phyloP scores from a whole-genome alignment of 495 filamentous ascomycete genomes.

The Aspergillus ostianus region DNA sequence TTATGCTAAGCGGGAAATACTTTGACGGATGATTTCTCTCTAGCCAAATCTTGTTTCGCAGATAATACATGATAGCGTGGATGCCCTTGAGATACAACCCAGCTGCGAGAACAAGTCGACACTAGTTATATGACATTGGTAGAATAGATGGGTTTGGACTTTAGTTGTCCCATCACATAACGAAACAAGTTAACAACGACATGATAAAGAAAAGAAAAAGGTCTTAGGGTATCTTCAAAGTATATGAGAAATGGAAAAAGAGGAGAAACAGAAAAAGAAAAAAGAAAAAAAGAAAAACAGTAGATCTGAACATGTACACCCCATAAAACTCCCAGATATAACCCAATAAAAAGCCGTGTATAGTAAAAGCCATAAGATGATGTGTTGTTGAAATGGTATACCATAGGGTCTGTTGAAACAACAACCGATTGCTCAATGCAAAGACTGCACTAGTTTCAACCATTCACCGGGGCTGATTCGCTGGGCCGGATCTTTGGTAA shows the following conservation, averaged over 20 bases:
- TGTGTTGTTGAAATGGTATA: background rate
- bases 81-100: background rate
- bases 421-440: background rate
- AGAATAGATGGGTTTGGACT: too few relatives aligned
- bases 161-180: background rate
- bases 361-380: background rate
- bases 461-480: conserved; percentile 38
- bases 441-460: conserved; percentile 18
- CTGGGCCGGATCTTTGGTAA: conserved; percentile 41
- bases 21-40: background rate
- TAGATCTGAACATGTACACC: too few relatives aligned
- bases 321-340: conserved; percentile 8
- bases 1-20: background rate
- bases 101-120: background rate
- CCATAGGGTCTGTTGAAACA: background rate
- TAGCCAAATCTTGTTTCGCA: background rate
- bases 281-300: conserved; percentile 9
- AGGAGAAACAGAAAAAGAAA: conserved; percentile 6
- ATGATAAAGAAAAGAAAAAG: background rate
- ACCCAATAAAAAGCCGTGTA: background rate
- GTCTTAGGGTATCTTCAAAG: conserved; percentile 1
- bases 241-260: conserved; percentile 8
- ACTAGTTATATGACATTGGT: background rate
- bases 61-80: background rate
- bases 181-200: background rate